These are phyloP conservation scores for Yamadazyma nakazawae DNA, from an alignment of 805 yeast species.

Conservation along the genomic window DNA sequence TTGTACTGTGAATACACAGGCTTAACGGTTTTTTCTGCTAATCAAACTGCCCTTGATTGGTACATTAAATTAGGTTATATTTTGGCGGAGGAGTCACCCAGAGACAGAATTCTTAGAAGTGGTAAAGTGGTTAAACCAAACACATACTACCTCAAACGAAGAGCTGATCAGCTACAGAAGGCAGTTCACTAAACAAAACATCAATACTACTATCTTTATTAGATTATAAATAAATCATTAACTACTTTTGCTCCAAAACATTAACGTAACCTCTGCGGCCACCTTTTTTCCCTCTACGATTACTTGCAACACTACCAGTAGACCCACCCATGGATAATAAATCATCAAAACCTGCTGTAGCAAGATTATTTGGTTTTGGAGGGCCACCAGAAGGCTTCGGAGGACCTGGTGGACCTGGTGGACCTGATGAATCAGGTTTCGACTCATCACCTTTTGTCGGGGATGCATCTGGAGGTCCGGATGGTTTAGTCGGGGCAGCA, in stretches of 20 bases:
- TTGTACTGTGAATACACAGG: slow-evolving; percentile 25
- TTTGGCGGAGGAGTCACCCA: slow-evolving; percentile 41
- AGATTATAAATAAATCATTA: neutral
- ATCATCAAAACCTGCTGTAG: slow-evolving; percentile 42
- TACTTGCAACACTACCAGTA: slow-evolving; percentile 15
- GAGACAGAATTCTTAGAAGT: slow-evolving; percentile 36
- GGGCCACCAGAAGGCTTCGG: slow-evolving; percentile 10
- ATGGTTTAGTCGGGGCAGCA: slow-evolving; percentile 1
- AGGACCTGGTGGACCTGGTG: neutral
- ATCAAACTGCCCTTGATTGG: slow-evolving; percentile 41
- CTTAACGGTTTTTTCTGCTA: slow-evolving; percentile 51
- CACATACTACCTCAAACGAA: slow-evolving; percentile 24
- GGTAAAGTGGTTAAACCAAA: slow-evolving; percentile 43
- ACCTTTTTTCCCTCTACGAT: slow-evolving; percentile 26
- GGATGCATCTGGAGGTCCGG: slow-evolving; percentile 4
- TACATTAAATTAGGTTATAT: slow-evolving; percentile 41
- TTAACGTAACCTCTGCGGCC: slow-evolving; percentile 35
- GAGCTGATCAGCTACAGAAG: neutral
- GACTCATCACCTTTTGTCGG: neutral
- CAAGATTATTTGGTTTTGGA: slow-evolving; percentile 22
- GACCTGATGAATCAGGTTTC: neutral
- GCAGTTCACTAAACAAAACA: neutral
- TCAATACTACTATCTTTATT: neutral
- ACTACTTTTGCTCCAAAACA: slow-evolving; percentile 22
- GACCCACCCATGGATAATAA: slow-evolving; percentile 31